phyloP scores from a whole-genome alignment of 2,329 filamentous ascomycete species.

The Rhynchosporium agropyri region DNA sequence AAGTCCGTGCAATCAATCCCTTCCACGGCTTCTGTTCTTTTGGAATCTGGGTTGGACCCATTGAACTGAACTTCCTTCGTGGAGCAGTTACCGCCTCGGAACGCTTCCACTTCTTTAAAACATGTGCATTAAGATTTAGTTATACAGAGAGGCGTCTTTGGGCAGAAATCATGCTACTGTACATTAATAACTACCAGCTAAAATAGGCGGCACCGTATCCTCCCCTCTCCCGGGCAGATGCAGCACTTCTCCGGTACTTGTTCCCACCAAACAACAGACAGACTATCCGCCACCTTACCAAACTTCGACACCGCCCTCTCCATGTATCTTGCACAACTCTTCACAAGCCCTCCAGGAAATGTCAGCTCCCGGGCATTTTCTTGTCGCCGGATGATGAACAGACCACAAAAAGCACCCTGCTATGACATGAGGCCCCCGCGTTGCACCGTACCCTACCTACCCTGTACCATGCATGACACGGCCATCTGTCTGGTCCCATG shows the following conservation, averaged over 20 bases:
- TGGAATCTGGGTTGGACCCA: neutral
- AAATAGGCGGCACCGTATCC: slow-evolving; percentile 5
- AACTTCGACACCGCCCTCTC: slow-evolving; percentile 8
- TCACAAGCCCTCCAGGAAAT: neutral
- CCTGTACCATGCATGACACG: slow-evolving; percentile 6
- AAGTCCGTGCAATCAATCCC: slow-evolving; percentile 6
- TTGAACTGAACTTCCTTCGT: neutral
- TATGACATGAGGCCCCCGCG: neutral
- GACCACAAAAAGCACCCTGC: slow-evolving; percentile 2
- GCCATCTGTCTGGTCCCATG: neutral
- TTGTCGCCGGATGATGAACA: neutral
- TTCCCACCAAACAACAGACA: neutral
- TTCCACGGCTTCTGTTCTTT: neutral
- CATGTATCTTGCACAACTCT: slow-evolving; percentile 2
- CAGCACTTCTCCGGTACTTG: slow-evolving; percentile 2
- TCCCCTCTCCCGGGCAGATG: neutral
- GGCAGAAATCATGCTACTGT: neutral
- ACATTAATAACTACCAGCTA: neutral
- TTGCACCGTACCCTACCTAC: neutral
- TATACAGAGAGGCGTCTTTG: neutral
- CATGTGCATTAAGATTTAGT: neutral
- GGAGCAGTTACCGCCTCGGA: slow-evolving; percentile 2
- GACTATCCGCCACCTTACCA: slow-evolving; percentile 5
- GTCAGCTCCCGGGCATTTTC: slow-evolving; percentile 1
- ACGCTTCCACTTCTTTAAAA: neutral